Percentiles rank a stretch among this genome's conserved stretches.
Conservation (phyloP, 2,329 filamentous ascomycete genomes). For the Macrophomina pseudophaseolina region DNA sequence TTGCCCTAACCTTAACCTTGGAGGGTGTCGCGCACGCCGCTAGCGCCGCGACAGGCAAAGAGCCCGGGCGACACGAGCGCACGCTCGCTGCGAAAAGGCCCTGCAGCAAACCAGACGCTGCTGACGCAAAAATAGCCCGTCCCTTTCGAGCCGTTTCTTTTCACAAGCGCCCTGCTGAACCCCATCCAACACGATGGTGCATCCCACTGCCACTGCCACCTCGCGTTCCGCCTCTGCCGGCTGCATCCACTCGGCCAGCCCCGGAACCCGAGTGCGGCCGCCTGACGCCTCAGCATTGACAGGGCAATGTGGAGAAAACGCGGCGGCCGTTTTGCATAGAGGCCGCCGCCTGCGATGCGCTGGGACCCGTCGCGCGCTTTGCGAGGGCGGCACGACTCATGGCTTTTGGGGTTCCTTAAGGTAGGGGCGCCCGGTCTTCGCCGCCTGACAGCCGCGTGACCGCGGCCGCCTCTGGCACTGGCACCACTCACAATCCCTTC, state of each 20-base stretch:
- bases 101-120: background rate
- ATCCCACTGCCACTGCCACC: background rate
- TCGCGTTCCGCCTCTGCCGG: background rate
- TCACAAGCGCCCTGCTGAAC: too few species aligned
- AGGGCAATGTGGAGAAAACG: background rate
- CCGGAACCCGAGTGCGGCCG: background rate
- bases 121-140: slow-evolving; percentile 13
- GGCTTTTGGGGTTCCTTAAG: background rate
- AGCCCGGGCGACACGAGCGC: slow-evolving; percentile 20
- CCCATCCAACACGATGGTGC: background rate
- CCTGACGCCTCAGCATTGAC: background rate
- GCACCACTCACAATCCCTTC: background rate
- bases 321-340: slow-evolving; percentile 8
- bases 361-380: background rate
- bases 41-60: slow-evolving; percentile 10
- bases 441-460: slow-evolving; percentile 9
- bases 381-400: background rate
- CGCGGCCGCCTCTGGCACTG: background rate
- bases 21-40: background rate
- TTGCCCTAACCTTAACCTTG: slow-evolving; percentile 11
- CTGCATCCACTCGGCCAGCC: background rate
- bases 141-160: too few species aligned
- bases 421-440: background rate
- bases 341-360: background rate
- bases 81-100: background rate